A percentile compares a stretch with the other conserved stretches of the same genome.
These are phyloP conservation scores for Ettlia oleoabundans DNA, from an alignment of 139 green algal genomes.

Conservation along the genomic window DNA sequence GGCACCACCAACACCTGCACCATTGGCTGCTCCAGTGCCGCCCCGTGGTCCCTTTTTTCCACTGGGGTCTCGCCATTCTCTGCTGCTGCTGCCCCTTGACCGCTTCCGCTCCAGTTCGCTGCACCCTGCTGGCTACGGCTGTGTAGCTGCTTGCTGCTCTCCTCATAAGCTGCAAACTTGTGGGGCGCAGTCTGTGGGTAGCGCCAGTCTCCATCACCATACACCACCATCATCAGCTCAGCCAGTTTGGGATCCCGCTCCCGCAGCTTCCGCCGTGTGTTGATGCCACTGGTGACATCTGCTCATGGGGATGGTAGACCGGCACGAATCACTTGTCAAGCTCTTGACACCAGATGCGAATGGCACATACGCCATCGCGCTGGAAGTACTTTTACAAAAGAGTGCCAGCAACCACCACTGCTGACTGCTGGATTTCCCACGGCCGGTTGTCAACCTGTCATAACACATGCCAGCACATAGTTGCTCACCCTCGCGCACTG, in stretches of 20 bases:
- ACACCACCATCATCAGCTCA: conserved; percentile 57
- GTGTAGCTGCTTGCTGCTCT: background rate
- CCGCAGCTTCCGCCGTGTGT: conserved; percentile 65
- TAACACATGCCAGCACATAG: background rate
- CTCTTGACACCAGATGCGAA: background rate
- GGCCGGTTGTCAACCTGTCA: no score
- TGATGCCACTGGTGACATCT: conserved; percentile 81
- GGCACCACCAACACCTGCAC: conserved; percentile 1
- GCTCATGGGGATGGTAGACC: background rate
- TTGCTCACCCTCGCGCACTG: conserved; percentile 47
- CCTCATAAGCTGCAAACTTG: conserved; percentile 15
- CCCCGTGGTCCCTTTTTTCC: no score
- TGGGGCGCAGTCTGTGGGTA: conserved; percentile 56
- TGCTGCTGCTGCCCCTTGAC: no score
- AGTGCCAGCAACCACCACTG: no score
- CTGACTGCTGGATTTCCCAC: no score
- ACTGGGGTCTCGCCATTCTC: no score
- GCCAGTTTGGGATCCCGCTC: conserved; percentile 67
- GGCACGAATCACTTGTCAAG: no score
- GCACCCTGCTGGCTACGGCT: background rate
- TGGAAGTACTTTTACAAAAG: background rate
- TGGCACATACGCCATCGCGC: background rate
- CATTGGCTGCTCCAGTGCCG: background rate
- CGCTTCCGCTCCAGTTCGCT: background rate
- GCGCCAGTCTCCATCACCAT: conserved; percentile 66